Evolutionary conservation across 352 stramenopile genomes (phyloP).

Genomic region (Globisporangium nagaii): DNA sequence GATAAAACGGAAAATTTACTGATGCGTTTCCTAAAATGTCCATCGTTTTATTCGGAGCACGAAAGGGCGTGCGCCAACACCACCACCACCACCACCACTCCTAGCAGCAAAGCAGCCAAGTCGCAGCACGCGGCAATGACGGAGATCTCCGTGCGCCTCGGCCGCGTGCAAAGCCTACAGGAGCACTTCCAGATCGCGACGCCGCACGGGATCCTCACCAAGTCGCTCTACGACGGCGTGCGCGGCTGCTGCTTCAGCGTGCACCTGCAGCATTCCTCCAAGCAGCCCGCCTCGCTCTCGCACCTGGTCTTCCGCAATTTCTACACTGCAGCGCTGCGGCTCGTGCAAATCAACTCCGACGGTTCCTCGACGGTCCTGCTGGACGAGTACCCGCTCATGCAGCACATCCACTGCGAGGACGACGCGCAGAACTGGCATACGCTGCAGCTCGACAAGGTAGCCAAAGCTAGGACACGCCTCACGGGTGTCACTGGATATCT

Average conservation of each 20-base stretch:
- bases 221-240: slow-evolving; percentile 16
- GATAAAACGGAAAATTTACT: neutral
- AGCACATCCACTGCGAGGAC: slow-evolving; percentile 52
- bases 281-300: slow-evolving; percentile 7
- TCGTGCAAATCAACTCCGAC: slow-evolving; percentile 46
- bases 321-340: slow-evolving; percentile 46
- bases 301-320: slow-evolving; percentile 64
- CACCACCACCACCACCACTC: neutral
- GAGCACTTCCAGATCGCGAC: slow-evolving; percentile 15
- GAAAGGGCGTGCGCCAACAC: neutral
- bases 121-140: slow-evolving; percentile 6
- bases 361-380: slow-evolving; percentile 34
- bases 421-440: slow-evolving; percentile 70
- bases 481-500: too few species aligned
- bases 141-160: slow-evolving; percentile 16
- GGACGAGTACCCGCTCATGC: slow-evolving; percentile 43
- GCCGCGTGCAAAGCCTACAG: slow-evolving; percentile 9
- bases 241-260: slow-evolving; percentile 37
- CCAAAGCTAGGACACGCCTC: too few species aligned
- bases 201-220: slow-evolving; percentile 8
- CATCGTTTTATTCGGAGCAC: neutral
- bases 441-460: slow-evolving; percentile 45
- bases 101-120: too few species aligned
- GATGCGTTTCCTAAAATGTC: neutral
- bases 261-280: slow-evolving; percentile 17